A percentile compares a stretch with the other conserved stretches of the same genome.
Conservation (phyloP, 2,329 filamentous ascomycete species). For the Aureobasidium namibiae region DNA sequence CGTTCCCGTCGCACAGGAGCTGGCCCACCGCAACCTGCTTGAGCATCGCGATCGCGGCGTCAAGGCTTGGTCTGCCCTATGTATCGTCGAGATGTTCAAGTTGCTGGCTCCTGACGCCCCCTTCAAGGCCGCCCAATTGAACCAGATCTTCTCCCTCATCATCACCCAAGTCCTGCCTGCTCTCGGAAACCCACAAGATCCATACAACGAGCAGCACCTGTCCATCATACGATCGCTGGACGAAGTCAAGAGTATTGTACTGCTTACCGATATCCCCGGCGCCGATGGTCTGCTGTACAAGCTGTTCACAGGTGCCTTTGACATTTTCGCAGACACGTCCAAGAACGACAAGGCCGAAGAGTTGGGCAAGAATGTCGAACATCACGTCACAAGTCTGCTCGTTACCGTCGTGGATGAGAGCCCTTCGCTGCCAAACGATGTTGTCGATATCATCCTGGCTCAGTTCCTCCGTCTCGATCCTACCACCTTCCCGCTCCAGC, state of each 20-base stretch:
- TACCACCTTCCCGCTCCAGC: conserved; percentile 33
- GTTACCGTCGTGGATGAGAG: conserved; percentile 83
- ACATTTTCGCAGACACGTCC: conserved; percentile 73
- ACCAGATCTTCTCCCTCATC: conserved; percentile 91
- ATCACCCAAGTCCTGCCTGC: conserved; percentile 75
- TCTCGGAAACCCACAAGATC: conserved; percentile 75
- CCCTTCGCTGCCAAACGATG: conserved; percentile 64
- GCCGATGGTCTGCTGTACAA: conserved; percentile 70
- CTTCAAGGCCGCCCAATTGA: conserved; percentile 81
- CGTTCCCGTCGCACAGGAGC: conserved; percentile 71
- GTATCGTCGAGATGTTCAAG: conserved; percentile 85
- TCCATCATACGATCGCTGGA: conserved; percentile 83
- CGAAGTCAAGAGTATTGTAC: conserved; percentile 88
- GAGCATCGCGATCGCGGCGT: conserved; percentile 91
- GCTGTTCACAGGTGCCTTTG: conserved; percentile 84
- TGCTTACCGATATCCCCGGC: conserved; percentile 79
- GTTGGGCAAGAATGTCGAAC: conserved; percentile 86
- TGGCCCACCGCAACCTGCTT: conserved; percentile 73
- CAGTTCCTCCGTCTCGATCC: conserved; percentile 89
- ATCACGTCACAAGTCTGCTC: conserved; percentile 80
- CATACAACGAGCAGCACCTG: conserved; percentile 89
- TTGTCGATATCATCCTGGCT: conserved; percentile 87
- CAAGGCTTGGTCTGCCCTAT: conserved; percentile 78
- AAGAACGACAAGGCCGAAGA: conserved; percentile 70
- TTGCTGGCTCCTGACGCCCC: conserved; percentile 92